Percentiles rank a stretch among this genome's conserved stretches.
Evolutionary conservation across 148 eudicot species (phyloP).

Genomic region (Drosera capensis): DNA sequence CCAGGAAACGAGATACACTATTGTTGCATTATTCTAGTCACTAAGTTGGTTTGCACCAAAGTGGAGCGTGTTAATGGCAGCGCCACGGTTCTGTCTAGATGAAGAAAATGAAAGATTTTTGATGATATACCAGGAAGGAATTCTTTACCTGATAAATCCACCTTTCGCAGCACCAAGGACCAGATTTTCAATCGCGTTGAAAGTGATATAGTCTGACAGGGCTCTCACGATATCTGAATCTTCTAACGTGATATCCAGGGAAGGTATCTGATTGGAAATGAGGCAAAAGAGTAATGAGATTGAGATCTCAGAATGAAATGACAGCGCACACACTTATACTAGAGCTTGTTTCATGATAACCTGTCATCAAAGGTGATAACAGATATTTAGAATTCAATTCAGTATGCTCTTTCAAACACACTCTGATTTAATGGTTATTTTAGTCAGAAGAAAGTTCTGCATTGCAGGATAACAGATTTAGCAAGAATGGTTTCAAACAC

Average conservation of each 20-base stretch:
- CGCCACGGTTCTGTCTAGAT: too few relatives aligned
- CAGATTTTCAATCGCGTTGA: slow-evolving; percentile 63
- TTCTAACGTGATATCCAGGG: slow-evolving; percentile 62
- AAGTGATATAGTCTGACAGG: slow-evolving; percentile 44
- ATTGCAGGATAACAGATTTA: slow-evolving; percentile 1
- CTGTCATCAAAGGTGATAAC: too few relatives aligned
- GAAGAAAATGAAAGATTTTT: not conserved
- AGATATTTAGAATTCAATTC: too few relatives aligned
- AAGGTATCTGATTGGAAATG: slow-evolving; percentile 36
- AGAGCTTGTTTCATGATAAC: too few relatives aligned
- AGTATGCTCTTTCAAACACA: not conserved
- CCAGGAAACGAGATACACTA: too few relatives aligned
- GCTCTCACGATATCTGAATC: slow-evolving; percentile 52
- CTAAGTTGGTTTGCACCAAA: too few relatives aligned
- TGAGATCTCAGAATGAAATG: not conserved
- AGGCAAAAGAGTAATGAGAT: not conserved
- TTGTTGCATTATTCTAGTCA: too few relatives aligned
- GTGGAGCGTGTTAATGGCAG: too few relatives aligned
- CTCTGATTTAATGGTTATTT: not conserved
- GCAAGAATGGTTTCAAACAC: slow-evolving; percentile 1
- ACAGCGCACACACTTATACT: not conserved
- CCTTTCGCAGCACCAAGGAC: slow-evolving; percentile 64
- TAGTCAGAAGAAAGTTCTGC: not conserved
- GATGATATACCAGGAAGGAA: not conserved
- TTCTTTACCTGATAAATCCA: slow-evolving; percentile 57